phyloP scores from a whole-genome alignment of 2,329 filamentous ascomycete species.

The Stemphylium vesicarium region DNA sequence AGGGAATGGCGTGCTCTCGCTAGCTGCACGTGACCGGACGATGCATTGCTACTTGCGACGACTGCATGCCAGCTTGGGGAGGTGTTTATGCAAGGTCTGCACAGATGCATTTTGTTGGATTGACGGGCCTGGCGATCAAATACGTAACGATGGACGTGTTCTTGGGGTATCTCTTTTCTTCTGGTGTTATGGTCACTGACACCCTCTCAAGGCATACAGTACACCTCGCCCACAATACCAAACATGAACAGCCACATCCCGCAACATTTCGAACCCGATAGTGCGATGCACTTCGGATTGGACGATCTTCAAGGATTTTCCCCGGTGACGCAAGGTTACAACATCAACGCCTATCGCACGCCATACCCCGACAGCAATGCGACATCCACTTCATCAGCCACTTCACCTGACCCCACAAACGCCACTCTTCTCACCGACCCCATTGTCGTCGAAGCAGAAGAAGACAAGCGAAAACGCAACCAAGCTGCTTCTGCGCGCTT shows the following conservation, averaged over 20 bases:
- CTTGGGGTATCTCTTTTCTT: constrained; percentile 7
- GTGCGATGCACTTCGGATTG: constrained; percentile 26
- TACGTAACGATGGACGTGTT: background rate
- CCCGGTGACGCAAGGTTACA: constrained; percentile 32
- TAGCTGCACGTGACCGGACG: constrained; percentile 25
- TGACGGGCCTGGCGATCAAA: constrained; percentile 5
- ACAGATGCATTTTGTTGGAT: constrained; percentile 5
- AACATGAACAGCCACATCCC: constrained; percentile 37
- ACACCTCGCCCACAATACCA: constrained; percentile 35
- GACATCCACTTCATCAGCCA: constrained; percentile 35
- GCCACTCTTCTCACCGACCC: constrained; percentile 28
- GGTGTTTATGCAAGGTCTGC: constrained; percentile 24
- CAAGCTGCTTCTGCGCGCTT: constrained; percentile 88
- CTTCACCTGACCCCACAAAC: constrained; percentile 28
- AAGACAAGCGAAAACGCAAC: constrained; percentile 88
- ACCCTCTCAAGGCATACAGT: constrained; percentile 33
- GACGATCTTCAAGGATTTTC: constrained; percentile 43
- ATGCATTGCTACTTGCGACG: constrained; percentile 14
- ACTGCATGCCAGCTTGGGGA: constrained; percentile 24
- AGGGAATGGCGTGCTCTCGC: constrained; percentile 27
- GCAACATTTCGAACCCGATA: constrained; percentile 33
- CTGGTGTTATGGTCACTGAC: constrained; percentile 31
- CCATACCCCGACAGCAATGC: constrained; percentile 45
- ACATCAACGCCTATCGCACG: constrained; percentile 33
- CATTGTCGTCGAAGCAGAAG: constrained; percentile 65